These are phyloP conservation scores for Tulasnella sp. DNA, from an alignment of 768 basidiomycete species.

Conservation along the genomic window DNA sequence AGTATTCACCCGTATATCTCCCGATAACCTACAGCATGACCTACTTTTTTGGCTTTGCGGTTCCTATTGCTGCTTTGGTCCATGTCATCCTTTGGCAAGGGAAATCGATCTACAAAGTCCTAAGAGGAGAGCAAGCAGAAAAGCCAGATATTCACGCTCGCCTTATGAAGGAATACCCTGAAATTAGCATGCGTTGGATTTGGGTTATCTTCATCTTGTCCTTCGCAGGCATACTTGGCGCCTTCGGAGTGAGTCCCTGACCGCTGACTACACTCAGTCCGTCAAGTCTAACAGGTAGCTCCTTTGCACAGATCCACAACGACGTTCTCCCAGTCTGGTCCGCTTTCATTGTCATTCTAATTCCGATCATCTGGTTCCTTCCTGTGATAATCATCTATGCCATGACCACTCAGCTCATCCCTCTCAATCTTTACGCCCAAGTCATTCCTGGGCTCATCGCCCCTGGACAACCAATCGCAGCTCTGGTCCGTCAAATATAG, in stretches of 20 bases:
- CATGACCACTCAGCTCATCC: constrained; percentile 37
- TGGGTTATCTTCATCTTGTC: constrained; percentile 41
- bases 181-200: constrained; percentile 45
- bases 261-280: neutral
- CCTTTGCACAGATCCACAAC: constrained; percentile 39
- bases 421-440: constrained; percentile 45
- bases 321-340: constrained; percentile 59
- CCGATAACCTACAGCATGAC: constrained; percentile 43
- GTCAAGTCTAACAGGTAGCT: neutral
- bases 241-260: constrained; percentile 38
- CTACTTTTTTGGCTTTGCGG: constrained; percentile 44
- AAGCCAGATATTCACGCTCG: constrained; percentile 48
- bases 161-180: constrained; percentile 47
- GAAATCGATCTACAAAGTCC: constrained; percentile 37
- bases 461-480: constrained; percentile 43
- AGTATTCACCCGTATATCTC: constrained; percentile 49
- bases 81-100: constrained; percentile 48
- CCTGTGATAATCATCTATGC: constrained; percentile 47
- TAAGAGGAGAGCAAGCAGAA: constrained; percentile 39
- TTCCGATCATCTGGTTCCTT: constrained; percentile 44
- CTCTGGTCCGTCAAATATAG: constrained; percentile 40
- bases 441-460: constrained; percentile 46
- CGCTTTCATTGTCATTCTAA: constrained; percentile 39
- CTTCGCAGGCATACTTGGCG: constrained; percentile 39
- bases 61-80: constrained; percentile 42